phyloP scores from a whole-genome alignment of 148 eudicot genomes.

The Drosera capensis region DNA sequence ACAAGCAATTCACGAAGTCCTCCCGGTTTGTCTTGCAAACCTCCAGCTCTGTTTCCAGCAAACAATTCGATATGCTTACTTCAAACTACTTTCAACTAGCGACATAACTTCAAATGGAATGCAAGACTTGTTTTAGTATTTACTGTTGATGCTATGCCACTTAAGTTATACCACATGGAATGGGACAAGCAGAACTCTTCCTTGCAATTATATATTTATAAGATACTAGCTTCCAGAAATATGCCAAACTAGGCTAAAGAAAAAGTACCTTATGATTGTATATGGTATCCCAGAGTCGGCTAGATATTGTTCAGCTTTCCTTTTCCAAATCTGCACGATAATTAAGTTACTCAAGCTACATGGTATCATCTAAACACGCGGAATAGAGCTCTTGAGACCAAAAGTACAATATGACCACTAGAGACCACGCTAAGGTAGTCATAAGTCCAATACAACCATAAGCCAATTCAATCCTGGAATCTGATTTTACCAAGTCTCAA shows the following conservation, averaged over 20 bases:
- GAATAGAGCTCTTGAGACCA: background rate
- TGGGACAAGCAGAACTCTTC: too few relatives aligned
- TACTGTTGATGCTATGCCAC: too few relatives aligned
- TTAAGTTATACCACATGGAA: too few relatives aligned
- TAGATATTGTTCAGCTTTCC: constrained; percentile 92
- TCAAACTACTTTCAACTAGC: background rate
- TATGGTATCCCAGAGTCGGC: constrained; percentile 92
- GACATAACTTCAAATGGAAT: background rate
- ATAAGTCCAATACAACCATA: too few relatives aligned
- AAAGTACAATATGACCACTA: background rate
- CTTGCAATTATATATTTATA: too few relatives aligned
- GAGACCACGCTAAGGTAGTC: too few relatives aligned
- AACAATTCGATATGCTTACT: background rate
- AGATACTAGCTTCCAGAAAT: background rate
- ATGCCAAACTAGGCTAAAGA: background rate
- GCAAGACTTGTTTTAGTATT: too few relatives aligned
- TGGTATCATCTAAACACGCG: background rate
- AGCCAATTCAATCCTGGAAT: too few relatives aligned
- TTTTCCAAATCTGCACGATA: constrained; percentile 67
- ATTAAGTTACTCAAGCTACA: background rate
- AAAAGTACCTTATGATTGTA: constrained; percentile 71
- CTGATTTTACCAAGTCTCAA: too few relatives aligned
- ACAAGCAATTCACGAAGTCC: constrained; percentile 62
- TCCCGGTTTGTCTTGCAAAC: constrained; percentile 88
- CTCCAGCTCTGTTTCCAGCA: constrained; percentile 56